Conservation (phyloP, 257 asterid genomes). For the Solanum gracilifrons region DNA sequence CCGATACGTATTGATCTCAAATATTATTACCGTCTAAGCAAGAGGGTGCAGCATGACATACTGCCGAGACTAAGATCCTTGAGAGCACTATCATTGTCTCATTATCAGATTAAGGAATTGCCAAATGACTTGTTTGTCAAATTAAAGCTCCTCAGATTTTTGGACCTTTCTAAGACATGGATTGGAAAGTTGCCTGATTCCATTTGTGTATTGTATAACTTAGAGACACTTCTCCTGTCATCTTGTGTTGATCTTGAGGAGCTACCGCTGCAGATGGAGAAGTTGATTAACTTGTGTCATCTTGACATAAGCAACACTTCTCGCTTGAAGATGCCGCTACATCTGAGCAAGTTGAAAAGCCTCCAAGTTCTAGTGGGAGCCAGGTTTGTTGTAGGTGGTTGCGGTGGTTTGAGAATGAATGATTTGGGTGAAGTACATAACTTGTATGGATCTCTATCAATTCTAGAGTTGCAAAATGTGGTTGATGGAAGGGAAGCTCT, state of each 20-base stretch:
- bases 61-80: background rate
- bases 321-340: too few species aligned
- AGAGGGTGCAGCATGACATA: background rate
- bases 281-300: too few species aligned
- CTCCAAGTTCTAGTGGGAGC: too few species aligned
- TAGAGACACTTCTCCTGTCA: background rate
- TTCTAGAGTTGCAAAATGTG: background rate
- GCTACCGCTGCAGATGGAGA: background rate
- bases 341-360: too few species aligned
- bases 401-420: too few species aligned
- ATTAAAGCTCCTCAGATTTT: background rate
- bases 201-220: background rate
- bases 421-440: too few species aligned
- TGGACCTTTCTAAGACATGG: background rate
- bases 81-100: background rate
- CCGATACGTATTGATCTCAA: background rate
- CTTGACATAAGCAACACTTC: too few species aligned
- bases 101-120: fast-evolving
- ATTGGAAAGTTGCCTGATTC: background rate
- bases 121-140: background rate
- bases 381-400: too few species aligned
- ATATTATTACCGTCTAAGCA: background rate
- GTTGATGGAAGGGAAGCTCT: background rate
- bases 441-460: too few species aligned
- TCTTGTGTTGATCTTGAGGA: background rate